Evolutionary conservation across 2,329 filamentous ascomycete genomes (phyloP).

Genomic region (Mollisiaceae sp.): DNA sequence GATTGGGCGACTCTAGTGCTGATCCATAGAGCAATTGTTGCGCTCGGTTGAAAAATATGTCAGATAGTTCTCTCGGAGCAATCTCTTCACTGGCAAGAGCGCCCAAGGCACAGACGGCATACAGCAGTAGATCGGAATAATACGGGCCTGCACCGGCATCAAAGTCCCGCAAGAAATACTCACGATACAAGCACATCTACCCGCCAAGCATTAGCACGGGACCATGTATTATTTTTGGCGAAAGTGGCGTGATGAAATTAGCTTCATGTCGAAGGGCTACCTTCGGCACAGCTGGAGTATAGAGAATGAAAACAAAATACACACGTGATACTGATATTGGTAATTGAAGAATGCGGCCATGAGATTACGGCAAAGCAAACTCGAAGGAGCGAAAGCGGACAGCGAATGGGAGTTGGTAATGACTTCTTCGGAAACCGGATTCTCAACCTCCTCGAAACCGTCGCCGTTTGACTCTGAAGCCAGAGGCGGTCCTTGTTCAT

Average conservation of each 20-base stretch:
- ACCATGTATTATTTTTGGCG: background rate
- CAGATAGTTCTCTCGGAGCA: conserved; percentile 45
- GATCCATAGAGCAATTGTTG: conserved; percentile 50
- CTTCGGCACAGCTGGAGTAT: background rate
- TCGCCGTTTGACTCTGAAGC: background rate
- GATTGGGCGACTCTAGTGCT: conserved; percentile 52
- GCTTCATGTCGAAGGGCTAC: too few species aligned
- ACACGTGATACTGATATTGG: conserved; percentile 52
- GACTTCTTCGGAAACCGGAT: conserved; percentile 7
- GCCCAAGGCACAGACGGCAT: conserved; percentile 54
- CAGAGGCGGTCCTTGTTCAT: conserved; percentile 22
- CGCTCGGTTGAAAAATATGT: conserved; percentile 52
- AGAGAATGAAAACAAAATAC: background rate
- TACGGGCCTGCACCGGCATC: conserved; percentile 52
- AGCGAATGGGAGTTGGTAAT: background rate
- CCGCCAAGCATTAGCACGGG: background rate
- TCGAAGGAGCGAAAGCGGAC: conserved; percentile 48
- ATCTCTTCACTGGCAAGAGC: conserved; percentile 51
- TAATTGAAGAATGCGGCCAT: conserved; percentile 55
- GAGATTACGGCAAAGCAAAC: conserved; percentile 50
- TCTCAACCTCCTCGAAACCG: conserved; percentile 4
- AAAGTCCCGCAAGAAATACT: conserved; percentile 57
- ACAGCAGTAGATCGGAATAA: conserved; percentile 56
- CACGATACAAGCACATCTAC: conserved; percentile 54
- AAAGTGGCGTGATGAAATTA: too few species aligned